Evolutionary conservation across 169 alveolate species (phyloP), one percentile per base, ranked within the genome.

Genomic region (Plasmodium adleri): DNA sequence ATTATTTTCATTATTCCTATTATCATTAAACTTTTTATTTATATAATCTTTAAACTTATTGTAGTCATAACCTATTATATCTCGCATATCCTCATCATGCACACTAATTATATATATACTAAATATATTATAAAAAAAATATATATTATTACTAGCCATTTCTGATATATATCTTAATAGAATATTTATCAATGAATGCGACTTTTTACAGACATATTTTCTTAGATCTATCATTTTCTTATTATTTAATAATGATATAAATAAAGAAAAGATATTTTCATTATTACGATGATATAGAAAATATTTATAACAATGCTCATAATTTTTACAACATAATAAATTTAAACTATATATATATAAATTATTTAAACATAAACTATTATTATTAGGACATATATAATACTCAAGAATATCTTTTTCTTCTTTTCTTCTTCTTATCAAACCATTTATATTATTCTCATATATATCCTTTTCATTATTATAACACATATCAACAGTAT

Each of bases 141-240:
- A 5, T 39, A 5, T 39, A 0, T 39, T 39, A 6, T 39, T 6
- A 5, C 10, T 39, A 39, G 0, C 47, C 0, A 39, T 39, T 5
- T 43, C 28, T 3, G 78, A 78, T 43, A 78, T 64, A 78, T 66
- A 64, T 66, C 58, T 66, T 78, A 78, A 66, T 17, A 78, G 78
- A 28, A 78, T 49, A 3, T 66, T 78, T 6, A 49, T 26, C 49
- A 78, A 28, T 8, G 15, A 12, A 59, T 58, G 3, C 9, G 50
- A 49, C 15, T 78, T 78, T 24, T 64, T 64, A 78, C 28, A 78
- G 2, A 78, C 67, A 59, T 78, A 78, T 78, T 22, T 66, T 43
- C 89, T 49, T 15, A 78, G 54, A 43, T 59, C 89, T 12, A 17
- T 32, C 54, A 64, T 13, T 8, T 43, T 7, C 28, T 59, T 66